phyloP scores from a whole-genome alignment of 83 land plant genomes.

The Picea mariana region DNA sequence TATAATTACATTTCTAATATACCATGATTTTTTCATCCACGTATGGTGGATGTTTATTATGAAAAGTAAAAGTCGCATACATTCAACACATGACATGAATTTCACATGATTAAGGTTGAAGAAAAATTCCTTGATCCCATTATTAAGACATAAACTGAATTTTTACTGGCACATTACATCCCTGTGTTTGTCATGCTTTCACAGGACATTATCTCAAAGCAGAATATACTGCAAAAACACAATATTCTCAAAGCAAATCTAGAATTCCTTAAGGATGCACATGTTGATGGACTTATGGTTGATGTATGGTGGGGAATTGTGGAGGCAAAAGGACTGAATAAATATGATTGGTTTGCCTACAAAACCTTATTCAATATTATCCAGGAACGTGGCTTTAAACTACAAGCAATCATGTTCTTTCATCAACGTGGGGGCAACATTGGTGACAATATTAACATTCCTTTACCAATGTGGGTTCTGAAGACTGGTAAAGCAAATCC shows the following conservation, averaged over 20 bases:
- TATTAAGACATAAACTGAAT: too few relatives aligned
- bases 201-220: too few relatives aligned
- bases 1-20: too few relatives aligned
- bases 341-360: conserved; percentile 78
- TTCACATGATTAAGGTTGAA: too few relatives aligned
- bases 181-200: conserved; percentile 84
- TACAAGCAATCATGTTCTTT: conserved; percentile 94
- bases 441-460: conserved; percentile 81
- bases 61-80: too few relatives aligned
- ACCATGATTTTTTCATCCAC: too few relatives aligned
- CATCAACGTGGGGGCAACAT: conserved; percentile 95
- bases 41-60: too few relatives aligned
- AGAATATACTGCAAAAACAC: too few relatives aligned
- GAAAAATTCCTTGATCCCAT: too few relatives aligned
- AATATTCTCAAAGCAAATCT: too few relatives aligned
- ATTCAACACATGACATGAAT: too few relatives aligned
- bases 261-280: conserved; percentile 34
- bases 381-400: conserved; percentile 52
- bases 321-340: conserved; percentile 66
- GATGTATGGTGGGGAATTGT: conserved; percentile 98
- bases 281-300: conserved; percentile 92
- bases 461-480: conserved; percentile 85
- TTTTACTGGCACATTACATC: conserved; percentile 49
- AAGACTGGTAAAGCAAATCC: conserved; percentile 68
- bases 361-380: conserved; percentile 57